A percentile compares a stretch with the other conserved stretches of the same genome.
Evolutionary conservation across 371 early-diverging fungal genomes (phyloP).

Genomic region (Mortierella sp.): DNA sequence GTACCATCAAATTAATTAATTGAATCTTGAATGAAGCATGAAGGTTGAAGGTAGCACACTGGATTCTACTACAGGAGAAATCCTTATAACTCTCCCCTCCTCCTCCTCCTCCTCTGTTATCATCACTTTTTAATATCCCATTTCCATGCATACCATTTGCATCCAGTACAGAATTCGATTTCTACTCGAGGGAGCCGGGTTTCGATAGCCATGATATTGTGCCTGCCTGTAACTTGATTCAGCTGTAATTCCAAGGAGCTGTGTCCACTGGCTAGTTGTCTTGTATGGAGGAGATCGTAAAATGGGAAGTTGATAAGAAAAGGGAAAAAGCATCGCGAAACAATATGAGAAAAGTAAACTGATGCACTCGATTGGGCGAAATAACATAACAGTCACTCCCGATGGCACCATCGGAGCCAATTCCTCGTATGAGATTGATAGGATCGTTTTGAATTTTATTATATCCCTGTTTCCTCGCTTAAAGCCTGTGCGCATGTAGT

Average conservation of each 20-base stretch:
- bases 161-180: conserved; percentile 67
- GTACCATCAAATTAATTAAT: neutral
- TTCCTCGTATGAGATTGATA: too few relatives aligned
- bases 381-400: neutral
- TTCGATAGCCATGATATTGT: conserved; percentile 31
- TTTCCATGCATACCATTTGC: conserved; percentile 55
- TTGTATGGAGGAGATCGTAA: neutral
- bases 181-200: conserved; percentile 61
- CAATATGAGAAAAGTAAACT: neutral
- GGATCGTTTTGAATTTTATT: too few relatives aligned
- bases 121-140: neutral
- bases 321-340: neutral
- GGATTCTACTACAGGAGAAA: neutral
- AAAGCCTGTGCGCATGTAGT: neutral
- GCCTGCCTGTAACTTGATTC: neutral
- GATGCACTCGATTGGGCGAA: neutral
- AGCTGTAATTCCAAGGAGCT: too few relatives aligned
- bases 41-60: neutral
- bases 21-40: neutral
- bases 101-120: neutral
- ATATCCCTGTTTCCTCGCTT: neutral
- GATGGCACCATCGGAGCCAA: conserved; percentile 2
- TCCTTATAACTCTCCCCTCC: too few relatives aligned
- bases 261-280: neutral
- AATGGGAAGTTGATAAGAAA: neutral